Evolutionary conservation across 805 yeast genomes (phyloP), one percentile per base, ranked within the genome.

Genomic region (Torulaspora microellipsoides): DNA sequence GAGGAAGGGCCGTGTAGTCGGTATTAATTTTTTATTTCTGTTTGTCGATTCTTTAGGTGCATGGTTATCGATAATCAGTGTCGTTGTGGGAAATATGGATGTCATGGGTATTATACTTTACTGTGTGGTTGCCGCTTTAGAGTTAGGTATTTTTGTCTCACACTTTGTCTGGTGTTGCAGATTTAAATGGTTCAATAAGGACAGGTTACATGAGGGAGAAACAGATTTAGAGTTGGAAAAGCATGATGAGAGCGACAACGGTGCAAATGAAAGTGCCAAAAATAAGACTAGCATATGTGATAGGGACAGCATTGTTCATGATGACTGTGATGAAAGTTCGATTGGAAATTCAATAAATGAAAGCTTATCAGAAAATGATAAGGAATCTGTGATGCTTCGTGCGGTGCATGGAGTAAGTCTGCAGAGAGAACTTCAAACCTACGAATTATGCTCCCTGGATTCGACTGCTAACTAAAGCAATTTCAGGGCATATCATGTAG

Each of bases 1-100:
- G 57, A 72, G 96, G 50, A 64, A 77, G 40, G 97, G 97, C 1
- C 68, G 84, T 29, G 97, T 91, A 2, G 80, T 89, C 3, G 98
- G 98, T 0, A 83, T 91, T 56, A 89, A 89, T 60, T 89, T 91
- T 57, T 52, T 84, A 2, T 91, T 91, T 51, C 69, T 91, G 45
- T 56, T 72, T 4, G 66, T 90, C 67, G 97, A 91, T 61, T 77
- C 85, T 3, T 49, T 77, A 20, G 98, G 98, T 8, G 96, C 97
- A 0, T 64, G 86, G 33, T 79, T 87, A 52, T 85, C 95, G 10
- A 74, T 85, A 65, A 65, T 76, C 27, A 78, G 86, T 62, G 72
- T 74, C 48, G 66, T 70, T 1, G 72, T 82, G 23, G 93, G 83
- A 3, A 70, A 72, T 30, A 56, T 85, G 59, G 96, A 90, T 61